Evolutionary conservation across 225 moss, liverwort and hornwort species (phyloP).

Genomic region (Polytrichum commune): DNA sequence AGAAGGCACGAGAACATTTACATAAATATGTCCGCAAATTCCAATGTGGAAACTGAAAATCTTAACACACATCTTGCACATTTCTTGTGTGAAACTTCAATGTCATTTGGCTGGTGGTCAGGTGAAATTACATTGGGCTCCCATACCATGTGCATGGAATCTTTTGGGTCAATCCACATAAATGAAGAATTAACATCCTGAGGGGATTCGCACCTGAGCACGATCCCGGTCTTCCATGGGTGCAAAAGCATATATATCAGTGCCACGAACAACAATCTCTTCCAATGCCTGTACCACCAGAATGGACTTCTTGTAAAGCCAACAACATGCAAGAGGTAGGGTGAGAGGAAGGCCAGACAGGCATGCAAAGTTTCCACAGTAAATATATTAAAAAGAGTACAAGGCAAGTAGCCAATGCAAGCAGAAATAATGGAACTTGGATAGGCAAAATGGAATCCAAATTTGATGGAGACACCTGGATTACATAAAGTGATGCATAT

Average conservation of each 20-base stretch:
- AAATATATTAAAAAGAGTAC: background rate
- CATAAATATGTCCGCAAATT: too few relatives aligned
- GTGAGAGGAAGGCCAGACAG: background rate
- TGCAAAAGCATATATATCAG: constrained; percentile 79
- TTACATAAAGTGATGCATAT: constrained; percentile 10
- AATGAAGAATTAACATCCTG: background rate
- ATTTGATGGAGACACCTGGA: background rate
- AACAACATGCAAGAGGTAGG: constrained; percentile 4
- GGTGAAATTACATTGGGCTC: too few relatives aligned
- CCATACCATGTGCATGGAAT: too few relatives aligned
- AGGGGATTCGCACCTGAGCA: constrained; percentile 49
- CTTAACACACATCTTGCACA: too few relatives aligned
- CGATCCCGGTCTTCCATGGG: constrained; percentile 87
- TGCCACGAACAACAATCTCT: constrained; percentile 66
- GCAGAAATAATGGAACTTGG: background rate
- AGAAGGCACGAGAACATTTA: too few relatives aligned
- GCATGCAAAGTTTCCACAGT: background rate
- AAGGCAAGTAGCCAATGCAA: background rate
- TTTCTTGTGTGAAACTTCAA: too few relatives aligned
- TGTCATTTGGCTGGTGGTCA: too few relatives aligned
- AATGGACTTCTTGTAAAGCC: constrained; percentile 13
- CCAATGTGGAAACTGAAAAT: too few relatives aligned
- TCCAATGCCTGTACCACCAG: constrained; percentile 60
- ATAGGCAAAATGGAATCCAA: too few relatives aligned
- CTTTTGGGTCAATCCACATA: background rate